Evolutionary conservation across 345 rosid genomes (phyloP).

Genomic region (Citrus australasica): DNA sequence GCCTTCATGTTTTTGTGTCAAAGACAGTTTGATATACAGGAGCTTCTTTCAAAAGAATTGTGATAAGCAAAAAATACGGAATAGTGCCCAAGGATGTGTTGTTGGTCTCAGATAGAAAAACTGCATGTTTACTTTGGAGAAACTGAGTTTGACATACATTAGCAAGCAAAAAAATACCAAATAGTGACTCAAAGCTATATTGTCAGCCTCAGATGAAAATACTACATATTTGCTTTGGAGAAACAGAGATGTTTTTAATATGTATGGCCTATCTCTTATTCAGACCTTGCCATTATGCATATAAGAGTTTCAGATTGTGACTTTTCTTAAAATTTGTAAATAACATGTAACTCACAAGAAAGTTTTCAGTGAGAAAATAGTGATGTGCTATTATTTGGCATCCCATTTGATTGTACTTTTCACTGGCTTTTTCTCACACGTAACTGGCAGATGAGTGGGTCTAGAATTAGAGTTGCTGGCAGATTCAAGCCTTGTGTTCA

Average conservation of each 20-base stretch:
- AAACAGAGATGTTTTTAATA: not conserved
- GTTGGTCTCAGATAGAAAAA: not conserved
- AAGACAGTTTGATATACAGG: not conserved
- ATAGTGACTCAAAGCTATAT: not conserved
- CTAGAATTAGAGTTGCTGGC: constrained; percentile 34
- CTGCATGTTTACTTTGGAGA: not conserved
- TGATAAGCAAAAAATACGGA: not conserved
- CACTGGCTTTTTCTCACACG: not conserved
- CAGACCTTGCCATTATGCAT: not conserved
- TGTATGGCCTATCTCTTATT: not conserved
- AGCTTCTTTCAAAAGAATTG: not conserved
- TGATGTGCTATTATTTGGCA: not conserved
- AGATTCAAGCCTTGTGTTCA: constrained; percentile 33
- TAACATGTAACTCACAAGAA: not conserved
- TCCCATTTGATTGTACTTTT: not conserved
- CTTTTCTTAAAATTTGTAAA: not conserved
- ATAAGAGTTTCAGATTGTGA: not conserved
- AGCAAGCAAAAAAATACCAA: too few species aligned
- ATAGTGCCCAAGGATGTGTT: not conserved
- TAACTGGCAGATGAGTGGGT: constrained; percentile 32
- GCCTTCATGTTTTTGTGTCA: not conserved
- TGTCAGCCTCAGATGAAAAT: not conserved
- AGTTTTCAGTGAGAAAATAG: not conserved
- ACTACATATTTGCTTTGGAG: not conserved
- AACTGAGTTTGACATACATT: not conserved